phyloP scores from a whole-genome alignment of 208 protist genomes.

The Crithidia expoeki region DNA sequence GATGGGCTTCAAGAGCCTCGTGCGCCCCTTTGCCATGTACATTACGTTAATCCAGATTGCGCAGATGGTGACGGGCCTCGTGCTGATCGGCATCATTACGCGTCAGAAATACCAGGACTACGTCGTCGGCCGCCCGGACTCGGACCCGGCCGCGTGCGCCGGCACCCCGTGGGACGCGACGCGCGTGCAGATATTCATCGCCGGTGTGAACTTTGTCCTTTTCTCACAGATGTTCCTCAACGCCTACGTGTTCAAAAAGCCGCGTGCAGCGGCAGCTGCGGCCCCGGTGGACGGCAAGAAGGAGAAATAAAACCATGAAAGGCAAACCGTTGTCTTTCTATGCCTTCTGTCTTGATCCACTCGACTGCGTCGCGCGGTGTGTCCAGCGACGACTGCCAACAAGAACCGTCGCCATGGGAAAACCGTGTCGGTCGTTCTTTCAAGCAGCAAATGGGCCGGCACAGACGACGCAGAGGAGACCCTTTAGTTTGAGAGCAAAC shows the following conservation, averaged over 20 bases:
- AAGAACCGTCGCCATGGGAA: too few relatives aligned
- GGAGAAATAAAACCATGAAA: background rate
- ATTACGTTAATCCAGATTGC: conserved; percentile 87
- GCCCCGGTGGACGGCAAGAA: background rate
- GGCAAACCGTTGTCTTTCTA: too few relatives aligned
- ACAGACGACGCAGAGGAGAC: too few relatives aligned
- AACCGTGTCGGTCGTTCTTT: too few relatives aligned
- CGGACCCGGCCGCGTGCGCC: conserved; percentile 30
- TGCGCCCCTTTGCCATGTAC: conserved; percentile 69
- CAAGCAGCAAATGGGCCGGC: too few relatives aligned
- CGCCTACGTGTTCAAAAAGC: conserved; percentile 50
- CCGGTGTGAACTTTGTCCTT: conserved; percentile 76
- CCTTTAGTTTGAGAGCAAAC: background rate
- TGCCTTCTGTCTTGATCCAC: background rate
- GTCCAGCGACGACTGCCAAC: too few relatives aligned
- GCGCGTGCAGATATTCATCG: conserved; percentile 78
- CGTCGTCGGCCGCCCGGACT: conserved; percentile 9
- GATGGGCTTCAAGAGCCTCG: conserved; percentile 51
- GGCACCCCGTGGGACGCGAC: conserved; percentile 43
- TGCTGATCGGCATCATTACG: conserved; percentile 25
- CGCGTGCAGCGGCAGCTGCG: conserved; percentile 1
- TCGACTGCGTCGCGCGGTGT: too few relatives aligned
- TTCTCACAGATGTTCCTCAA: conserved; percentile 85
- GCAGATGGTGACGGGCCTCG: conserved; percentile 92
- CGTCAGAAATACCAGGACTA: conserved; percentile 27